These are phyloP conservation scores for Anisodus tanguticus DNA, from an alignment of 257 asterid species.

Conservation along the genomic window DNA sequence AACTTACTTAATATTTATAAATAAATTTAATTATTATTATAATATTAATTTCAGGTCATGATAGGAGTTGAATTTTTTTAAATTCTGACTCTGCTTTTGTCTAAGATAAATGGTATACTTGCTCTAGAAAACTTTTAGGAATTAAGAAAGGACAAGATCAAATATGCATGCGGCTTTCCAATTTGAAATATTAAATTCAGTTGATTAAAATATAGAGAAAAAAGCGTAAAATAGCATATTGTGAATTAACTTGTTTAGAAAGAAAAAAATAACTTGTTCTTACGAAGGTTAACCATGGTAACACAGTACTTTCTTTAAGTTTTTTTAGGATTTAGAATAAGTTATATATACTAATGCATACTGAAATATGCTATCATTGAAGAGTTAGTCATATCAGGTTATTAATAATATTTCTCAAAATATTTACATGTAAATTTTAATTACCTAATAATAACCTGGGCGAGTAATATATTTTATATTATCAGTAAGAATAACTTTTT, in stretches of 20 bases:
- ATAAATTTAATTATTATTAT: no score
- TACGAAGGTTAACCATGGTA: background rate
- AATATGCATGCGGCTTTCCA: background rate
- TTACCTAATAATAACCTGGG: background rate
- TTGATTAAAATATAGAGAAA: background rate
- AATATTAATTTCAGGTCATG: no score
- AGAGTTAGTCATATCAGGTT: no score
- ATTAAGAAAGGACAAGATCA: no score
- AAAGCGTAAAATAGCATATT: background rate
- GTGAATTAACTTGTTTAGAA: background rate
- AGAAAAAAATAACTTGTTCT: no score
- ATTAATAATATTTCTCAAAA: background rate
- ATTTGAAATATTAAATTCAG: background rate
- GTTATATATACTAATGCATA: no score
- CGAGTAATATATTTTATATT: background rate
- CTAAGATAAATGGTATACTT: no score
- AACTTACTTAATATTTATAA: no score
- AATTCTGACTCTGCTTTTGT: no score
- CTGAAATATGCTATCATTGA: no score
- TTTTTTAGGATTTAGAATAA: background rate
- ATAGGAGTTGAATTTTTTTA: no score
- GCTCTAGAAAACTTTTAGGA: no score
- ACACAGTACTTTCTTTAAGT: background rate
- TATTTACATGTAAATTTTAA: background rate
- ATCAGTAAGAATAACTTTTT: background rate